A percentile compares a stretch with the other conserved stretches of the same genome.
These are phyloP conservation scores for Ophiostoma triangulosporum DNA, from an alignment of 2,329 filamentous ascomycete genomes.

Conservation along the genomic window DNA sequence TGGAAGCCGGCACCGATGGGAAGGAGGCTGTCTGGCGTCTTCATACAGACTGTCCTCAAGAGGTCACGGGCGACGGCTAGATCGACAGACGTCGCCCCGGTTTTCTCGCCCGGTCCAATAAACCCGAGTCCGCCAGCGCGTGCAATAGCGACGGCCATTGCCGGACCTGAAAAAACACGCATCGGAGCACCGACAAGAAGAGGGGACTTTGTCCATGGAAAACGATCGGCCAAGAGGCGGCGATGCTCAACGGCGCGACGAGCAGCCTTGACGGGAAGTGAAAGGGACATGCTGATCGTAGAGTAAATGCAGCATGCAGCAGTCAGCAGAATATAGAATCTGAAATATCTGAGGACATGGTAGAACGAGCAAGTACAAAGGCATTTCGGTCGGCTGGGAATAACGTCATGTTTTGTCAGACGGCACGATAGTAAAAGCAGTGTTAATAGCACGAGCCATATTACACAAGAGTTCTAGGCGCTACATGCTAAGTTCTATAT, in stretches of 20 bases:
- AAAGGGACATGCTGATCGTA: not conserved
- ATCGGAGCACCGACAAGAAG: constrained; percentile 29
- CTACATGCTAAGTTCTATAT: no score
- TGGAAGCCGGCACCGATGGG: constrained; percentile 51
- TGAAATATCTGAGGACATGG: no score
- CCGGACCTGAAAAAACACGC: constrained; percentile 24
- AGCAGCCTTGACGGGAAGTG: constrained; percentile 3
- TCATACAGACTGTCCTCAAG: constrained; percentile 17
- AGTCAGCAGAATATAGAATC: no score
- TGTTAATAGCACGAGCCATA: no score
- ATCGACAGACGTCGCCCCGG: constrained; percentile 8
- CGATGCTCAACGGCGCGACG: constrained; percentile 8
- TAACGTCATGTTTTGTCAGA: no score
- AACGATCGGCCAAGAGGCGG: constrained; percentile 14
- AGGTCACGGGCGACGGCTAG: not conserved
- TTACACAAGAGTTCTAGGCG: no score
- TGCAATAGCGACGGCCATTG: constrained; percentile 26
- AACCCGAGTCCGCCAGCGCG: constrained; percentile 28
- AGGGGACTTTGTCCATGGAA: constrained; percentile 24
- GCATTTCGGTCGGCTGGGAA: no score
- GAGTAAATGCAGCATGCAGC: no score
- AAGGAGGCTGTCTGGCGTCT: constrained; percentile 21
- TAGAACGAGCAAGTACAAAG: no score
- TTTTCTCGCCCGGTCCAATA: constrained; percentile 10
- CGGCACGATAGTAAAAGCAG: no score